A percentile compares a stretch with the other conserved stretches of the same genome.
These are phyloP conservation scores for Backusella parvicylindrica DNA, from an alignment of 192 early-diverging fungal species.

Conservation along the genomic window DNA sequence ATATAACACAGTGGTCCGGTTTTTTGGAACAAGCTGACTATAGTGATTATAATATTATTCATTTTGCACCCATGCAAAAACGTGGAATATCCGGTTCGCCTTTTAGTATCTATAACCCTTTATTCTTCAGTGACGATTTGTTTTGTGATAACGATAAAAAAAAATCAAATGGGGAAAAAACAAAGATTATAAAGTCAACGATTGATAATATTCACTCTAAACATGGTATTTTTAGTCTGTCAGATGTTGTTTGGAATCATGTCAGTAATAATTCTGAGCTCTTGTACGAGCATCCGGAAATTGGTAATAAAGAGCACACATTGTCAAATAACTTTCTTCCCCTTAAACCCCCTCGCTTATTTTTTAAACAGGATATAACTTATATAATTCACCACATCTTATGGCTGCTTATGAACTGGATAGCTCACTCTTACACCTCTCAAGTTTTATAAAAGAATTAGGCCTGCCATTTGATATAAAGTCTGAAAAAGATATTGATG, in stretches of 20 bases:
- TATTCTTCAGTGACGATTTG: constrained; percentile 81
- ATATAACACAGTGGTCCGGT: constrained; percentile 67
- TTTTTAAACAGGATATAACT: constrained; percentile 79
- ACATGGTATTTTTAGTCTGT: constrained; percentile 72
- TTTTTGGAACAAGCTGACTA: constrained; percentile 69
- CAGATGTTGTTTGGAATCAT: constrained; percentile 99
- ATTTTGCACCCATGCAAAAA: constrained; percentile 92
- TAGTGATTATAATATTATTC: constrained; percentile 95
- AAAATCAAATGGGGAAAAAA: constrained; percentile 56
- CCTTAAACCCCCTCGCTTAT: neutral
- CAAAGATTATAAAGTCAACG: constrained; percentile 45
- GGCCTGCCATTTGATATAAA: constrained; percentile 54
- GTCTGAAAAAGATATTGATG: constrained; percentile 62
- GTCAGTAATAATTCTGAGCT: constrained; percentile 87
- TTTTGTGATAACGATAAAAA: constrained; percentile 57
- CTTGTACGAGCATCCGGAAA: constrained; percentile 93
- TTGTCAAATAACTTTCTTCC: neutral
- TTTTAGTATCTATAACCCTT: constrained; percentile 95
- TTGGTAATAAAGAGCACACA: constrained; percentile 48
- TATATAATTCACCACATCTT: constrained; percentile 91
- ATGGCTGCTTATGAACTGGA: constrained; percentile 91
- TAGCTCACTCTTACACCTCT: constrained; percentile 73
- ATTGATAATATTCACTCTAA: constrained; percentile 57
- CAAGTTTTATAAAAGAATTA: constrained; percentile 49
- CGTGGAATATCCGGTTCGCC: constrained; percentile 93